These are phyloP conservation scores for Yarrowia hollandica DNA, from an alignment of 805 yeast genomes.

Conservation along the genomic window DNA sequence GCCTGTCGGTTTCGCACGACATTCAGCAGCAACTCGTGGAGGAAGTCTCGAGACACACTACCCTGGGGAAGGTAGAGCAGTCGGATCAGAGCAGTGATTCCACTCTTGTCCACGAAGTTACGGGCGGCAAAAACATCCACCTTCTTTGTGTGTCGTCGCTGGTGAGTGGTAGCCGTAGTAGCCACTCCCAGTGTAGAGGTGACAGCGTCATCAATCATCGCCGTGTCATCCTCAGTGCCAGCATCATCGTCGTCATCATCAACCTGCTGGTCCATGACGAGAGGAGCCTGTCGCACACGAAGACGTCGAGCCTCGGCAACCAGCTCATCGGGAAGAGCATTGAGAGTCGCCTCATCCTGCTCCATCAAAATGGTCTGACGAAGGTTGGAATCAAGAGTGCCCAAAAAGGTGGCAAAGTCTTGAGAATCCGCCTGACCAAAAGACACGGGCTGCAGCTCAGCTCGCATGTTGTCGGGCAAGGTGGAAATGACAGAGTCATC, in stretches of 20 bases:
- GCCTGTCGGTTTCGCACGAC: conserved; percentile 77
- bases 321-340: conserved; percentile 39
- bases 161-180: not conserved
- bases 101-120: conserved; percentile 73
- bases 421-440: conserved; percentile 33
- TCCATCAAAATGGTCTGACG: conserved; percentile 40
- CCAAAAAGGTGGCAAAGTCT: conserved; percentile 40
- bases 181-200: not conserved
- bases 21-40: conserved; percentile 64
- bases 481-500: conserved; percentile 81
- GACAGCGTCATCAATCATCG: conserved; percentile 31
- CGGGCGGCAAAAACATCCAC: conserved; percentile 41
- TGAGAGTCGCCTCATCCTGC: conserved; percentile 39
- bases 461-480: conserved; percentile 63
- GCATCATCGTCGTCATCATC: conserved; percentile 30
- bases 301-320: conserved; percentile 41
- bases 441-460: conserved; percentile 38
- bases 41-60: conserved; percentile 55
- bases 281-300: conserved; percentile 31
- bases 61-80: conserved; percentile 71
- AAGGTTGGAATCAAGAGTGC: conserved; percentile 40
- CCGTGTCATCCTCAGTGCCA: conserved; percentile 41
- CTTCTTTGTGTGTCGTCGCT: conserved; percentile 27
- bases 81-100: conserved; percentile 70
- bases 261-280: conserved; percentile 35